These are phyloP conservation scores for Zelopaecilomyces penicillatus DNA, from an alignment of 2,329 filamentous ascomycete genomes.

Conservation along the genomic window DNA sequence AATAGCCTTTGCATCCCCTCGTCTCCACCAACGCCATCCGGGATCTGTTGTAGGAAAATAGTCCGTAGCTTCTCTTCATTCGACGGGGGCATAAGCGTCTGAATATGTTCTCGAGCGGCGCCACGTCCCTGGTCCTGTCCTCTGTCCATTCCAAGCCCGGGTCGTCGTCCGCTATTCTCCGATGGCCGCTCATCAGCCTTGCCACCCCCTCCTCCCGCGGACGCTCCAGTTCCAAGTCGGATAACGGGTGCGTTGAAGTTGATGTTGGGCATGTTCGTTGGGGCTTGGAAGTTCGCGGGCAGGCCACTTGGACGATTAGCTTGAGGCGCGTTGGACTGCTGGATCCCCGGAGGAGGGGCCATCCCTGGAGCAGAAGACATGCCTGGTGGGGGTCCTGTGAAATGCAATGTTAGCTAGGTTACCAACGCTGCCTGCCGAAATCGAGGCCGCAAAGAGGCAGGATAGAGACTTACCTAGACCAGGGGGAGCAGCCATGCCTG, in stretches of 20 bases:
- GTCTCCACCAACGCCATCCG: slow-evolving; percentile 67
- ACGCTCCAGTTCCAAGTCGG: slow-evolving; percentile 76
- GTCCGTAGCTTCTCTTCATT: slow-evolving; percentile 87
- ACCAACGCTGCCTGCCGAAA: slow-evolving; percentile 1
- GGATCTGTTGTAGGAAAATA: slow-evolving; percentile 81
- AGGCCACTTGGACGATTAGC: slow-evolving; percentile 73
- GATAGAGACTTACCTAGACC: slow-evolving; percentile 62
- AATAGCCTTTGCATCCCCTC: slow-evolving; percentile 73
- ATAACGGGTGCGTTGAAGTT: slow-evolving; percentile 98
- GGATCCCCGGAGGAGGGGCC: slow-evolving; percentile 67
- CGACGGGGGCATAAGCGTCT: slow-evolving; percentile 71
- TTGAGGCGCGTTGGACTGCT: slow-evolving; percentile 64
- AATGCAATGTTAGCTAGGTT: slow-evolving; percentile 11
- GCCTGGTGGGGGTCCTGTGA: slow-evolving; percentile 64
- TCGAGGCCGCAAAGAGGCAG: not conserved
- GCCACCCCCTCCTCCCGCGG: slow-evolving; percentile 33
- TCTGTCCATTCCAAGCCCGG: slow-evolving; percentile 53
- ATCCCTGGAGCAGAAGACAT: slow-evolving; percentile 76
- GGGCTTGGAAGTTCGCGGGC: slow-evolving; percentile 77
- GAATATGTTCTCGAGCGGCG: slow-evolving; percentile 58
- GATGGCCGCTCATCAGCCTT: slow-evolving; percentile 29
- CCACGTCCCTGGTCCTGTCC: slow-evolving; percentile 59
- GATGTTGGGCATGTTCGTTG: slow-evolving; percentile 89
- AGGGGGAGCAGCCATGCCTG: slow-evolving; percentile 68
- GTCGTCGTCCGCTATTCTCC: slow-evolving; percentile 28